A percentile compares a stretch with the other conserved stretches of the same genome.
Evolutionary conservation across 352 stramenopile genomes (phyloP).

Genomic region (Globisporangium solare): DNA sequence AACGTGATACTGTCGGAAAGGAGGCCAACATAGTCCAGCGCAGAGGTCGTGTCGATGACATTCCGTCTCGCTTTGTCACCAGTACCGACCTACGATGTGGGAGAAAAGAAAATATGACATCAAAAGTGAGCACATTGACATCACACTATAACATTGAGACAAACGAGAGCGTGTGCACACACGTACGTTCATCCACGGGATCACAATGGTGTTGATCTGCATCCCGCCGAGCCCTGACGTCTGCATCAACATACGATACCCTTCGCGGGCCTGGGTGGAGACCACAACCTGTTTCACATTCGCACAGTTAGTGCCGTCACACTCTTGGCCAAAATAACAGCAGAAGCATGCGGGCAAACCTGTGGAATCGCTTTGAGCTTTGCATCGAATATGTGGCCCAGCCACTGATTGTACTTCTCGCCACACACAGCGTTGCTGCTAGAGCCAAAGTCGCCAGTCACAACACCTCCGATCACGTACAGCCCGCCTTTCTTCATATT

Average conservation of each 20-base stretch:
- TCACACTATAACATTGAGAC: too few relatives aligned
- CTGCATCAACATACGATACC: slow-evolving; percentile 66
- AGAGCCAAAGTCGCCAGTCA: slow-evolving; percentile 34
- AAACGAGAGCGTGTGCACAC: not conserved
- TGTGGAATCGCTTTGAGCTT: slow-evolving; percentile 56
- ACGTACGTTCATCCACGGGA: slow-evolving; percentile 43
- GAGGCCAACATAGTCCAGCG: slow-evolving; percentile 39
- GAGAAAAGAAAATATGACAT: slow-evolving; percentile 2
- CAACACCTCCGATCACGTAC: slow-evolving; percentile 63
- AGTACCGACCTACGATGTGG: not conserved
- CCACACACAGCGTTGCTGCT: slow-evolving; percentile 22
- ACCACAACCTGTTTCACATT: slow-evolving; percentile 36
- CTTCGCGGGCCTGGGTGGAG: slow-evolving; percentile 31
- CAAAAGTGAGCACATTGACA: too few relatives aligned
- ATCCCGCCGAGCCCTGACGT: slow-evolving; percentile 66
- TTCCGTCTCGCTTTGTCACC: slow-evolving; percentile 5
- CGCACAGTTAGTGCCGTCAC: not conserved
- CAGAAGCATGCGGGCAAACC: slow-evolving; percentile 1
- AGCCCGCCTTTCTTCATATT: slow-evolving; percentile 79
- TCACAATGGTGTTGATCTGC: slow-evolving; percentile 69
- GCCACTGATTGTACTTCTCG: slow-evolving; percentile 41
- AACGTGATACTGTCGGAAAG: slow-evolving; percentile 47
- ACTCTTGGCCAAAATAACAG: not conserved
- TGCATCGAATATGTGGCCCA: slow-evolving; percentile 37
- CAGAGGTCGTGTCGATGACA: slow-evolving; percentile 6